phyloP scores from a whole-genome alignment of 2,329 filamentous ascomycete genomes.

The Penicillium carneum region DNA sequence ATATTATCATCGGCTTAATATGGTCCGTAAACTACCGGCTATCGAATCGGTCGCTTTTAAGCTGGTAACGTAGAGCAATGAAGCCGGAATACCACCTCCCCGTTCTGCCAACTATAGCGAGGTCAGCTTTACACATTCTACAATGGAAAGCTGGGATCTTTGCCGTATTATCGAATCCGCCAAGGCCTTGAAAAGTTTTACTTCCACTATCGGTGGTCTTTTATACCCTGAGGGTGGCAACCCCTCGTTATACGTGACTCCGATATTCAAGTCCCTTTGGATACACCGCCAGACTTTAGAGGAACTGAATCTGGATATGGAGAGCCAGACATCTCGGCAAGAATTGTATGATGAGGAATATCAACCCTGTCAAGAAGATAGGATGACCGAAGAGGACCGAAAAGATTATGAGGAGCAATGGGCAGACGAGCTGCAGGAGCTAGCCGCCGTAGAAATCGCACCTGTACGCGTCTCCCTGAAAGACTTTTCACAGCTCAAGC shows the following conservation, averaged over 20 bases:
- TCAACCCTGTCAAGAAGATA: neutral
- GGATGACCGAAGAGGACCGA: neutral
- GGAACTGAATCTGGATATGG: neutral
- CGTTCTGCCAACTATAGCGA: conserved; percentile 1
- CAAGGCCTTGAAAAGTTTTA: neutral
- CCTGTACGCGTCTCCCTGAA: neutral
- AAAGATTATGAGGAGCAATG: neutral
- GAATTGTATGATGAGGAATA: neutral
- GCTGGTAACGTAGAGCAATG: neutral
- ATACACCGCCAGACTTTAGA: neutral
- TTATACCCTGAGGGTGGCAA: neutral
- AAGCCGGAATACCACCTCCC: neutral
- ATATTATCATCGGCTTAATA: neutral
- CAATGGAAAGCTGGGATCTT: neutral
- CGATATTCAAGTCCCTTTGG: neutral
- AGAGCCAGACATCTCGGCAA: neutral
- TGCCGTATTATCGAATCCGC: neutral
- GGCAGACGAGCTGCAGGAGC: neutral
- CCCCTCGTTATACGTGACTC: neutral
- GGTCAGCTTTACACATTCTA: neutral
- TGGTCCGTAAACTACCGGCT: neutral
- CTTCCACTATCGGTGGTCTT: neutral
- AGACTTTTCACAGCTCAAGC: neutral
- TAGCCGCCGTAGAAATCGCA: neutral
- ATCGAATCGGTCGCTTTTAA: conserved; percentile 2